Base-by-base conservation (phyloP, 148 eudicot genomes). In the Pharnaceum exiguum region DNA sequence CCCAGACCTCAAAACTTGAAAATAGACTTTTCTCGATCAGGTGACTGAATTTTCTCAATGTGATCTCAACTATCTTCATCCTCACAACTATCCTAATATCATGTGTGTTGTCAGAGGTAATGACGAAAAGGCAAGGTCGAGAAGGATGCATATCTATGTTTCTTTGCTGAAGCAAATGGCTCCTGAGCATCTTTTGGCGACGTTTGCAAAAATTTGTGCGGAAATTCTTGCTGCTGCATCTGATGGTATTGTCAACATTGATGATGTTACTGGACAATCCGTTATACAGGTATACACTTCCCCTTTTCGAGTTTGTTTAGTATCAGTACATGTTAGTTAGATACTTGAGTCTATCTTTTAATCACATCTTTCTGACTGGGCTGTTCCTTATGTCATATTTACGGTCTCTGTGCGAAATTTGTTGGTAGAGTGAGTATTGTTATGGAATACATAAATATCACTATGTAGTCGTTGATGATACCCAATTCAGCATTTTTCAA, bases 161-260 rank as follows among this genome's bases (percentile, higher is more conserved):
- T 89, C 90, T 3, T 71, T 93, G 75, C 72, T 93, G 68, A 88
- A 89, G 77, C 99, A 93, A 73, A 93, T 93, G 99, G 91, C 95
- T 69, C 95, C 96, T 2, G 99, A 88, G 61, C 99, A 88, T 55
- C 88, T 93, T 26, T 51, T 93, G 48, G 99, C 99, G 29, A 79
- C 96, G 30, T 93, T 93, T 73, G 96, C 99, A 27, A 93, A 93
- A 67, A 81, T 93, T 53, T 93, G 96, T 73, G 91, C 96, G 55
- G 99, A 93, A 72, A 80, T 93, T 65, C 90, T 93, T 62, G 96
- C 99, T 67, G 83, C 99, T 51, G 91, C 79, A 28, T 83, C 99
- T 45, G 99, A 93, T 63, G 96, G 95, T 57, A 44, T 84, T 74
- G 74, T 93, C 64, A 86, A 62, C 31, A 54, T 78, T 18, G 95